These are phyloP conservation scores for Tuber borchii DNA, from an alignment of 495 filamentous ascomycete species.

Conservation along the genomic window DNA sequence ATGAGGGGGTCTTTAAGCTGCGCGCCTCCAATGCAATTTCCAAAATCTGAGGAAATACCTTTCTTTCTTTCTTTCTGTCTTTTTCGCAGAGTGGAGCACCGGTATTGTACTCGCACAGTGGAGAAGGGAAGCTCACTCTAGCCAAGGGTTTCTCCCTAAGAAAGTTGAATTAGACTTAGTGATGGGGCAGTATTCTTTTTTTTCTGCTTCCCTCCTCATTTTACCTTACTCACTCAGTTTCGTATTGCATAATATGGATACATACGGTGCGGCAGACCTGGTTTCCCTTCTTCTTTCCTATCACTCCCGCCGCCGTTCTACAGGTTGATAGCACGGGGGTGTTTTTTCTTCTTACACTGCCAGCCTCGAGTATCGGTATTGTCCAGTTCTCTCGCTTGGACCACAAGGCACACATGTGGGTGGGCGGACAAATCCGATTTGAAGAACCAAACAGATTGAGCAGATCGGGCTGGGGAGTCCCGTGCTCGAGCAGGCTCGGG, in stretches of 20 bases:
- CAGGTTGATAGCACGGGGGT: neutral
- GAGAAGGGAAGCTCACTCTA: neutral
- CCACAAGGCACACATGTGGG: neutral
- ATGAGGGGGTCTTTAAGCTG: neutral
- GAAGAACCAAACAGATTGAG: neutral
- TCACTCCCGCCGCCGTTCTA: neutral
- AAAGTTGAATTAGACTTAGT: neutral
- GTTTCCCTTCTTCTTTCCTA: neutral
- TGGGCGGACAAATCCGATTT: neutral
- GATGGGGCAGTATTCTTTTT: neutral
- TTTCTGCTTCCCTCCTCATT: neutral
- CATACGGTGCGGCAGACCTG: neutral
- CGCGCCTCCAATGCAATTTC: neutral
- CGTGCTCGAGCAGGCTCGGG: neutral
- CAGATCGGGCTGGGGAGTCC: neutral
- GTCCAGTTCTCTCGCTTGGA: neutral
- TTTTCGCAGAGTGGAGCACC: neutral
- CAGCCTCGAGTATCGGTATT: neutral
- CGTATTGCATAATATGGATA: constrained; percentile 3
- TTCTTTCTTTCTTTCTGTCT: neutral
- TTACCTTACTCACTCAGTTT: neutral
- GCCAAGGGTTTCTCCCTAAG: neutral
- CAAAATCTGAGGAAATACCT: neutral
- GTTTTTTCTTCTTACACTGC: neutral
- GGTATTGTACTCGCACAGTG: neutral